Evolutionary conservation across 768 basidiomycete species (phyloP), one percentile per base, ranked within the genome.

Genomic region (Podaxis pistillaris): DNA sequence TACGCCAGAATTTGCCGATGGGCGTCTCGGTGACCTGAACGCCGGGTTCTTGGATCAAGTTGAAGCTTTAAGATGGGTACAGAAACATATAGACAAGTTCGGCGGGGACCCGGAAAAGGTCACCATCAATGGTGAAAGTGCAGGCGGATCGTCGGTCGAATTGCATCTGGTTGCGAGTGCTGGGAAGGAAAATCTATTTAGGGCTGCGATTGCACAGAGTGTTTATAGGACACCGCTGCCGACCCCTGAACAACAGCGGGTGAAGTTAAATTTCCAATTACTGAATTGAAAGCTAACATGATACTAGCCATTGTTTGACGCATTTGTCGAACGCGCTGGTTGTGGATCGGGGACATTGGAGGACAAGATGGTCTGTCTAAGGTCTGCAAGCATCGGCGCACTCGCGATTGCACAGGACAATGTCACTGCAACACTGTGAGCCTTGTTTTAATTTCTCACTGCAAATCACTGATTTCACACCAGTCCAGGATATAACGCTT

Each of bases 81-180:
- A 88, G 60, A 70, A 79, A 47, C 77, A 90, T 67, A 87, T 90
- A 62, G 71, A 67, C 28, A 76, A 79, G 15, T 91, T 90, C 66
- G 89, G 89, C 7, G 89, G 89, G 13, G 79, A 91, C 69, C 81
- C 84, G 0, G 55, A 62, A 0, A 79, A 80, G 66, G 85, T 86
- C 4, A 85, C 84, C 0, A 82, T 86, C 68, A 85, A 85, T 61
- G 88, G 87, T 0, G 75, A 89, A 67, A 86, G 86, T 64, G 85
- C 84, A 0, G 86, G 85, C 17, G 85, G 78, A 0, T 71, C 78
- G 28, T 84, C 82, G 0, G 80, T 87, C 3, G 83, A 84, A 67
- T 73, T 89, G n/a, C 85, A 86, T 65, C 75, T 88, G 46, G 75
- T 85, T 3, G 82, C 83, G 1, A 74, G 79, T 52, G 71, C 70